Evolutionary conservation across 257 asterid species (phyloP).

Genomic region (Voacanga thouarsii): DNA sequence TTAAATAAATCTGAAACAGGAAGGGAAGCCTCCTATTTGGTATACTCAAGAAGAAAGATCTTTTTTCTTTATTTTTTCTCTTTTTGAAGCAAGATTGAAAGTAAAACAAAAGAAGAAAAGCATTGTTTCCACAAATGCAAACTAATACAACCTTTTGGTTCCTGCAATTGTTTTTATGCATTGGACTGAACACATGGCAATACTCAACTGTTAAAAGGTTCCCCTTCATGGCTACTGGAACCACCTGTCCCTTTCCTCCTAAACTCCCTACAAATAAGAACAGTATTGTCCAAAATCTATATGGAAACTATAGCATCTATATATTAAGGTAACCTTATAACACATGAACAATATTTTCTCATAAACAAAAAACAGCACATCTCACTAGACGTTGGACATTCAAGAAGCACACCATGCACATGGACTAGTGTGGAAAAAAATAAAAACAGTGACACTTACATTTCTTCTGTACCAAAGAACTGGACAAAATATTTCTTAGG

Average conservation of each 20-base stretch:
- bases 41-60: background rate
- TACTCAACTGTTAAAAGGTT: background rate
- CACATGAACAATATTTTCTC: background rate
- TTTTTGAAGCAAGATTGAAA: no score
- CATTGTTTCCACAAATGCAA: background rate
- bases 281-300: background rate
- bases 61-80: background rate
- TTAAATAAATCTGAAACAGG: no score
- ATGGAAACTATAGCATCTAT: background rate
- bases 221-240: background rate
- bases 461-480: conserved; percentile 81
- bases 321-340: background rate
- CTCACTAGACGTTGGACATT: background rate
- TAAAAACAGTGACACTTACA: conserved; percentile 44
- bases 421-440: conserved; percentile 11
- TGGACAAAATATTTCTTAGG: conserved; percentile 75
- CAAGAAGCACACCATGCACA: background rate
- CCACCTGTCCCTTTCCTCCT: background rate
- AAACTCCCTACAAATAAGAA: background rate
- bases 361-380: background rate
- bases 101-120: no score
- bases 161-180: background rate
- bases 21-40: background rate
- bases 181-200: background rate
- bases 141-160: background rate